Evolutionary conservation across 139 green algal genomes (phyloP).

Genomic region (Cymbomonas tetramitiformis): DNA sequence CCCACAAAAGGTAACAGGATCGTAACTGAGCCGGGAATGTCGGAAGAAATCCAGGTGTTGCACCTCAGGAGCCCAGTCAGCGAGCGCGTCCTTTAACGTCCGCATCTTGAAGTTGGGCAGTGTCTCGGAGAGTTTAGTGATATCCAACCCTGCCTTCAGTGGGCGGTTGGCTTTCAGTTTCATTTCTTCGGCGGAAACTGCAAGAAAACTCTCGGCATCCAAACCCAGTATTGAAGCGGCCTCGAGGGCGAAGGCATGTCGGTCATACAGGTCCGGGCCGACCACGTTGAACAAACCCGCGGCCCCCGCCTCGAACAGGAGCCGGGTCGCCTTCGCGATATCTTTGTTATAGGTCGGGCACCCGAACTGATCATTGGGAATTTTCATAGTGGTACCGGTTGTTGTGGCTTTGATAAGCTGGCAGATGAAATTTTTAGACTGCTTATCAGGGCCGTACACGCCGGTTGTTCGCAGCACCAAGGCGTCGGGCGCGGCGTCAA

Average conservation of each 20-base stretch:
- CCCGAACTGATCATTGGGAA: neutral
- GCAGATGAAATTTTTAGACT: constrained; percentile 4
- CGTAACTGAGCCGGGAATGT: too few species aligned
- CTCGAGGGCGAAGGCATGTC: neutral
- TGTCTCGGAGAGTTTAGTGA: neutral
- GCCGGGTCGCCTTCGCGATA: neutral
- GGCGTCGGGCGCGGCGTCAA: neutral
- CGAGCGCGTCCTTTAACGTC: too few species aligned
- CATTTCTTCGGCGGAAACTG: too few species aligned
- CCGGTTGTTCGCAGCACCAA: neutral
- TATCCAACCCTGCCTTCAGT: neutral
- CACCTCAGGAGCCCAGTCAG: too few species aligned
- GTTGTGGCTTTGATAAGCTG: neutral
- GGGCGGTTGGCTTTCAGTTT: neutral
- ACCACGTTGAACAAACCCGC: constrained; percentile 1
- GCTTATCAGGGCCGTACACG: constrained; percentile 6
- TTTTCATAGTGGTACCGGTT: neutral
- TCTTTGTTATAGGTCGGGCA: neutral
- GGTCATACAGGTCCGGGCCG: neutral
- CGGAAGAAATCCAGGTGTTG: too few species aligned
- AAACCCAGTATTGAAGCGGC: neutral
- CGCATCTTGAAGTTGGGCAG: too few species aligned
- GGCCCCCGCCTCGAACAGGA: neutral
- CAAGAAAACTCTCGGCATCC: too few species aligned
- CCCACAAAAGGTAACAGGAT: too few species aligned